Conservation (phyloP, 31 red algal species). For the Asparagopsis taxiformis region DNA sequence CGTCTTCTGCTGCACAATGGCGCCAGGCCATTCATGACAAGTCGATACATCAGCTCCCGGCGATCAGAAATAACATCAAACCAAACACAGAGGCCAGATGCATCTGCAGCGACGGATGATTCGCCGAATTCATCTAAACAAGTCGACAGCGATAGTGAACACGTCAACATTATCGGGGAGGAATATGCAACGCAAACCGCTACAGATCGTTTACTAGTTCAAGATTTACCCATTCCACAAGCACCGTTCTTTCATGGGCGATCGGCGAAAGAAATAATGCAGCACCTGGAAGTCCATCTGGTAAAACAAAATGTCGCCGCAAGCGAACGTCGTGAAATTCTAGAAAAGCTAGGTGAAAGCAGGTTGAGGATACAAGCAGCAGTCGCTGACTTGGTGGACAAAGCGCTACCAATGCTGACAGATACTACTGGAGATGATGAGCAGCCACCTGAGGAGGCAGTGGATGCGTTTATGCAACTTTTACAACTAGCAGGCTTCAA, state of each 20-base stretch:
- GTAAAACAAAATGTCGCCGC: background rate
- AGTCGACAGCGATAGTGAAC: no score
- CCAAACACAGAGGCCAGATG: no score
- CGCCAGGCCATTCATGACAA: no score
- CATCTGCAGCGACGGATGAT: no score
- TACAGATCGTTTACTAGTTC: constrained; percentile 15
- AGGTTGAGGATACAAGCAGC: constrained; percentile 7
- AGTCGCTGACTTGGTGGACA: constrained; percentile 11
- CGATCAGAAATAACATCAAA: no score
- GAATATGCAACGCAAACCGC: no score
- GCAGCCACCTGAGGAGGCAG: background rate
- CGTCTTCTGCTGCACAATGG: no score
- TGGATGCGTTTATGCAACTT: constrained; percentile 8
- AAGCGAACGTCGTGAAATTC: background rate
- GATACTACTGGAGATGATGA: background rate
- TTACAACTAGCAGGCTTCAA: constrained; percentile 16
- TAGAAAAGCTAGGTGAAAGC: background rate
- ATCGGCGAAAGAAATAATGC: constrained; percentile 15
- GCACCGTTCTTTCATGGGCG: constrained; percentile 17
- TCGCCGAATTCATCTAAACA: no score
- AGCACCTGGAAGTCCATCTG: constrained; percentile 12
- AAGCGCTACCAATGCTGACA: constrained; percentile 1
- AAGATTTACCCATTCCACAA: constrained; percentile 39
- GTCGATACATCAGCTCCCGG: no score
- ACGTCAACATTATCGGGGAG: no score